A percentile compares a stretch with the other conserved stretches of the same genome.
Evolutionary conservation across 2,329 filamentous ascomycete genomes (phyloP).

Genomic region (Scleromitrula shiraiana): DNA sequence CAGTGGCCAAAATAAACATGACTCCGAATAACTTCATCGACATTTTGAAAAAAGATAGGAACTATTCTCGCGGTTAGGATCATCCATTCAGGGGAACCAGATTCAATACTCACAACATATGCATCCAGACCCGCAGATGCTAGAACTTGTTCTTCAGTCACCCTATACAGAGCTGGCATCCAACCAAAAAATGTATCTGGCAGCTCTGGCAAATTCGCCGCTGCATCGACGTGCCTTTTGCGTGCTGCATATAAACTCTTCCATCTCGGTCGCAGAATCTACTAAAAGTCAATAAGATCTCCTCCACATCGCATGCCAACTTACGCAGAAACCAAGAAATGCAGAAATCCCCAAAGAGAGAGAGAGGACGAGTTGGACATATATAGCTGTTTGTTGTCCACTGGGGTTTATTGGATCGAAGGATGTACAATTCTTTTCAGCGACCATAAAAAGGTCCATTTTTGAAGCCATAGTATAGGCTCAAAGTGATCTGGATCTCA

Average conservation of each 20-base stretch:
- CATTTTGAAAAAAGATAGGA: constrained; percentile 94
- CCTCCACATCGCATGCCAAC: constrained; percentile 24
- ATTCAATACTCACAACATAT: constrained; percentile 60
- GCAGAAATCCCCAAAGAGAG: constrained; percentile 60
- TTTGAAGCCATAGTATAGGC: constrained; percentile 7
- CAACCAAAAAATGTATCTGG: constrained; percentile 85
- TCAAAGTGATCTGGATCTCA: too few relatives aligned
- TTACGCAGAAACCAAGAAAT: constrained; percentile 69
- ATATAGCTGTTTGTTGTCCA: constrained; percentile 22
- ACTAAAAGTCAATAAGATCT: constrained; percentile 24
- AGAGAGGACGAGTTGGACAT: constrained; percentile 65
- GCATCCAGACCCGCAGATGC: constrained; percentile 89
- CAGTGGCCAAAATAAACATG: constrained; percentile 73
- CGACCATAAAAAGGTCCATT: constrained; percentile 11
- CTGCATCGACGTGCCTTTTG: constrained; percentile 60
- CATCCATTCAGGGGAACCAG: background rate
- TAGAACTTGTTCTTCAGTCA: constrained; percentile 84
- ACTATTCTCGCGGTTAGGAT: constrained; percentile 38
- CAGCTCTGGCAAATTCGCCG: constrained; percentile 61
- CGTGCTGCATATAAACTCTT: constrained; percentile 82
- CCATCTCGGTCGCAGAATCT: constrained; percentile 88
- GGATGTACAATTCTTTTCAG: constrained; percentile 18
- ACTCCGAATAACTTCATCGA: constrained; percentile 73
- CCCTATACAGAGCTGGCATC: constrained; percentile 77
- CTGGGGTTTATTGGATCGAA: constrained; percentile 24